Base-by-base conservation (phyloP, 768 basidiomycete species). In the Boletus reticuloceps region DNA sequence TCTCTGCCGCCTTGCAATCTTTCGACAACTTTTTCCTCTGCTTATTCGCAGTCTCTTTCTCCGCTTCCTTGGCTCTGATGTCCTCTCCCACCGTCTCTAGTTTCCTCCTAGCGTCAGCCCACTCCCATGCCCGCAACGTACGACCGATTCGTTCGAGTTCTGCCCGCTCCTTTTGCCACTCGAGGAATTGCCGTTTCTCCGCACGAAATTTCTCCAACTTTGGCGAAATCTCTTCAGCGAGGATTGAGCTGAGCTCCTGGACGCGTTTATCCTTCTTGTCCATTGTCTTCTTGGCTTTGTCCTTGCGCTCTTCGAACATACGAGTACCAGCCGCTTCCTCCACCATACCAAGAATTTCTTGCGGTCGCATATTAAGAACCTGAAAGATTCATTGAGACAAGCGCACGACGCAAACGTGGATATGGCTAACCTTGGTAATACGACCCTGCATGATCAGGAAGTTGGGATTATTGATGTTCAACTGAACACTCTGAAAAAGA, bases 381-480 rank as follows among this genome's bases (percentile, higher is more conserved):
- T 58, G 31, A 27, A 50, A 37, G 8, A 38, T 19, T 29, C 17
- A 40, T 19, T 48, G 38, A 31, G 17, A 45, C 20, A 58, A 50
- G 17, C 38, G 17, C 11, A 22, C 9, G 37, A 20, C 16, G 14
- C 37, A 12, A 45, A 51, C 51, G 10, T 13, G 44, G 40, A 46
- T 39, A 11, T 20, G 25, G 62, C 72, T 39, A 32, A 90, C 95
- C 77, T 98, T 99, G 12, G 97, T 99, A 69, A 99, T 99, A 47
- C 95, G 91, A 29, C 97, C 96, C 73, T 99, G 97, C 96, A 98
- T 98, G 70, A 98, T 98, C 55, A 99, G 81, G 76, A 98, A 98
- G 70, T 98, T 98, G 42, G 97, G 97, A 72, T 98, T 98, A 75
- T 98, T 99, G 80, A 99, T 98, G 69, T 98, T 98, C 60, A 99